Conservation (phyloP, 129 eudicot species). For the Smallanthus sonchifolius region DNA sequence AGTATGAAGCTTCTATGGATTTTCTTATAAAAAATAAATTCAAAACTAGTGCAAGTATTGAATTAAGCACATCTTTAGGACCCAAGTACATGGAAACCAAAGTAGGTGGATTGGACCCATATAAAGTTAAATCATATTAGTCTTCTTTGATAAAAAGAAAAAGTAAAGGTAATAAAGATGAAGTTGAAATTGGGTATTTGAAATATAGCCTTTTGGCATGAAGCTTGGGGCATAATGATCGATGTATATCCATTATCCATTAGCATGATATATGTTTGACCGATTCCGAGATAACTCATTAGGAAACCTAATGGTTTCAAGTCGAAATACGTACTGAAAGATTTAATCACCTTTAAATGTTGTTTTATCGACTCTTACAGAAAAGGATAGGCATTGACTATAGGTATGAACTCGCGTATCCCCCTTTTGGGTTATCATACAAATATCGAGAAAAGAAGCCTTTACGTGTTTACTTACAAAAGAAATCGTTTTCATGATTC, state of each 20-base stretch:
- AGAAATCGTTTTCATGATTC: not conserved
- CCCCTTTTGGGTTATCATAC: not conserved
- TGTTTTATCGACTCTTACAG: not conserved
- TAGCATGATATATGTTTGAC: not conserved
- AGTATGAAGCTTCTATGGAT: conserved; percentile 24
- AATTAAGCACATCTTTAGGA: conserved; percentile 17
- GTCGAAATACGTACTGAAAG: not conserved
- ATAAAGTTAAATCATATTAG: conserved; percentile 17
- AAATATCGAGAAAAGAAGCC: not conserved
- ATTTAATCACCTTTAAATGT: not conserved
- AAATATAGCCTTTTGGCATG: conserved; percentile 2
- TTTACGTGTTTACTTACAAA: conserved; percentile 6
- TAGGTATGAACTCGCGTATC: conserved; percentile 7
- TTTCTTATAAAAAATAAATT: conserved; percentile 2
- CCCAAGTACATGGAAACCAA: conserved; percentile 21
- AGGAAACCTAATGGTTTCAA: not conserved
- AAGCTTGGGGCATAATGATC: conserved; percentile 11
- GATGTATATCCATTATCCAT: conserved; percentile 6
- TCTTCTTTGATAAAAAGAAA: conserved; percentile 26
- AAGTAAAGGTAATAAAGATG: conserved; percentile 26
- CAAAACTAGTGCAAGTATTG: not conserved
- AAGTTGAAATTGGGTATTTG: conserved; percentile 29
- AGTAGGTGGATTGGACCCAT: conserved; percentile 37
- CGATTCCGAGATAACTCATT: not conserved
- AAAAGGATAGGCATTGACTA: not conserved